Evolutionary conservation across 192 early-diverging fungal genomes (phyloP).

Genomic region (Mortierella alpina): DNA sequence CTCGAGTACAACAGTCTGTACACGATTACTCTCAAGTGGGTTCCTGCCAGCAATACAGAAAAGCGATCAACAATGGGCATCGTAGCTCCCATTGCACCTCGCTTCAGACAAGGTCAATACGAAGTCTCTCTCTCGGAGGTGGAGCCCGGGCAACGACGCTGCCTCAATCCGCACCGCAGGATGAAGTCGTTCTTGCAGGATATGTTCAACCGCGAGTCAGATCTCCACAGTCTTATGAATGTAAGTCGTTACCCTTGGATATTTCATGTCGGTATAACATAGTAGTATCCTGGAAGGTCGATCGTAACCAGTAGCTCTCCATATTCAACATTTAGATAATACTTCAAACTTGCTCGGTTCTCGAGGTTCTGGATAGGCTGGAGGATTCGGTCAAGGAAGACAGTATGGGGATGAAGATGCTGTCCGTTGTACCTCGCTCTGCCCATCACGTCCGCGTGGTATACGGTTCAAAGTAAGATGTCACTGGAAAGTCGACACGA

Average conservation of each 20-base stretch:
- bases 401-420: conserved; percentile 30
- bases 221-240: conserved; percentile 45
- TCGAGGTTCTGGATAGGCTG: conserved; percentile 43
- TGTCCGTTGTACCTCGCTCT: conserved; percentile 40
- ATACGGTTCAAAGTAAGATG: conserved; percentile 43
- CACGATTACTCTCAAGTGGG: conserved; percentile 25
- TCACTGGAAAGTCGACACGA: neutral
- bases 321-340: conserved; percentile 21
- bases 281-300: neutral
- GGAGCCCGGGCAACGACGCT: neutral
- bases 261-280: neutral
- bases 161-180: conserved; percentile 38
- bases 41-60: conserved; percentile 9
- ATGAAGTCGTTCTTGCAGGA: conserved; percentile 49
- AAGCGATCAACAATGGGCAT: conserved; percentile 29
- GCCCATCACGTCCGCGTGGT: conserved; percentile 43
- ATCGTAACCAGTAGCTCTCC: neutral
- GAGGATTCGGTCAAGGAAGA: conserved; percentile 46
- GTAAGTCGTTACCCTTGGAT: conserved; percentile 13
- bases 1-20: conserved; percentile 30
- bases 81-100: conserved; percentile 26
- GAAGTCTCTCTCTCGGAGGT: conserved; percentile 24
- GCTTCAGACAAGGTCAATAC: conserved; percentile 38
- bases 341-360: conserved; percentile 30
- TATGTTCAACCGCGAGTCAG: conserved; percentile 45